phyloP scores from a whole-genome alignment of 805 yeast genomes.

The Saturnispora bothae region DNA sequence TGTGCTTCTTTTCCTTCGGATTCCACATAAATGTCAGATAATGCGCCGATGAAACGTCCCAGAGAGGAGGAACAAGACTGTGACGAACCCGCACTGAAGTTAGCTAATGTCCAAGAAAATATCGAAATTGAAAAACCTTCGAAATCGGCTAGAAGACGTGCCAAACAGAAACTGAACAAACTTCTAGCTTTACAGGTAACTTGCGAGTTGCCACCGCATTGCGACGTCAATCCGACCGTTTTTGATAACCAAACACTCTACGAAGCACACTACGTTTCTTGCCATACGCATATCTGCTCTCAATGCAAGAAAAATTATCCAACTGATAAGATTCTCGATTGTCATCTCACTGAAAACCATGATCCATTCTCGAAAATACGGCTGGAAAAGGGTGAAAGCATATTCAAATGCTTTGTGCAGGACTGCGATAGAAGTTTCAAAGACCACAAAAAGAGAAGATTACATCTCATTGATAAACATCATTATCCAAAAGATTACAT shows the following conservation, averaged over 20 bases:
- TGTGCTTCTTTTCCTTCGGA: conserved; percentile 1
- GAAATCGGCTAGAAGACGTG: background rate
- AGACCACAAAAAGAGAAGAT: conserved; percentile 30
- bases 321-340: conserved; percentile 28
- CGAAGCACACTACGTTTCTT: conserved; percentile 20
- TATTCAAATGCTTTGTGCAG: conserved; percentile 33
- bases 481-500: conserved; percentile 32
- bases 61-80: conserved; percentile 11
- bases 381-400: conserved; percentile 29
- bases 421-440: conserved; percentile 32
- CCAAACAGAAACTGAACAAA: conserved; percentile 1
- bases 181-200: conserved; percentile 5
- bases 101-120: background rate
- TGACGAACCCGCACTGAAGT: background rate
- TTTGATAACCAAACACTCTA: conserved; percentile 10
- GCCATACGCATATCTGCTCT: conserved; percentile 26
- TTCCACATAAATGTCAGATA: too few species aligned
- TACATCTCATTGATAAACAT: conserved; percentile 43
- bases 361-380: conserved; percentile 34
- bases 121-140: background rate
- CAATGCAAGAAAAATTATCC: conserved; percentile 35
- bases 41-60: background rate
- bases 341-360: conserved; percentile 46
- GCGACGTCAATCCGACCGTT: conserved; percentile 10
- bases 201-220: conserved; percentile 20